A percentile compares a stretch with the other conserved stretches of the same genome.
These are phyloP conservation scores for Vitis vinifera DNA, from an alignment of 164 flowering plant genomes.

Conservation along the genomic window ASM3070453v1 NC_081818.1:10532001-10532500, in stretches of 20 bases:
- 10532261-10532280: constrained; percentile 37
- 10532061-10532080: constrained; percentile 16
- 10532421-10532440: constrained; percentile 91
- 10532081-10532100: constrained; percentile 19
- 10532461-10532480: constrained; percentile 91
- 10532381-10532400: constrained; percentile 65
- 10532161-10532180: constrained; percentile 91
- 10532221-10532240: constrained; percentile 21
- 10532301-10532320: constrained; percentile 45
- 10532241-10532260: constrained; percentile 22
- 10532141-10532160: constrained; percentile 68
- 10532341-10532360: constrained; percentile 73
- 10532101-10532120: constrained; percentile 58
- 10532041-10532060: constrained; percentile 57
- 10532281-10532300: constrained; percentile 54
- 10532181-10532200: constrained; percentile 68
- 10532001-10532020: constrained; percentile 75
- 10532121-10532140: constrained; percentile 79
- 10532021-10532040: constrained; percentile 68
- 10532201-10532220: constrained; percentile 31
- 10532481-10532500: constrained; percentile 66
- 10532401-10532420: constrained; percentile 66
- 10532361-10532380: constrained; percentile 73
- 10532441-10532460: constrained; percentile 89
- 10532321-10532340: constrained; percentile 34